Evolutionary conservation across 2,329 filamentous ascomycete genomes (phyloP), one percentile per base, ranked within the genome.

Genomic region (Curvularia hawaiiensis): DNA sequence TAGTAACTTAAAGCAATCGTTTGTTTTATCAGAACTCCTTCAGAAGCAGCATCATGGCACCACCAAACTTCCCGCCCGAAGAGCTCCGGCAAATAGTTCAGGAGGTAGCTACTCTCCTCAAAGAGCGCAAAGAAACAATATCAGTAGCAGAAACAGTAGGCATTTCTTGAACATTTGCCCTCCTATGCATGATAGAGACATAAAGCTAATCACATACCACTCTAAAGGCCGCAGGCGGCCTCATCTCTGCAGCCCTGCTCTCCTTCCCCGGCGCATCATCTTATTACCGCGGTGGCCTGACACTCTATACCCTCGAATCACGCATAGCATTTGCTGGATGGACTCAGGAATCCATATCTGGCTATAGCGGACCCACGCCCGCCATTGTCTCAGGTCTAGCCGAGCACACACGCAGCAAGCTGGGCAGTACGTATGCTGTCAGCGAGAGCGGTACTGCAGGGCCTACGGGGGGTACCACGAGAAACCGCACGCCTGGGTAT

Each of bases 381-480:
- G 79, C 81, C 1, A 79, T 88, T 50, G 86, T 88, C 2, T 74
- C 77, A 1, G 82, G 80, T 0, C 68, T 89, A 8, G 86, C 86
- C 0, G 78, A 79, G 40, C 81, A 86, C 64, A 82, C 85, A 28
- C 74, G 85, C n/a, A 74, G 67, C n/a, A 83, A 80, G 44, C 71
- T 88, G 26, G 77, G 78, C 7, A 81, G 80, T 56, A 87, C 84
- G 18, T 88, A 87, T 67, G 81, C 82, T 9, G 67, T 88, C 8
- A 79, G 78, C 53, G 85, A 88, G 77, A 85, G 82, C 51, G 86
- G 86, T 1, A 88, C 85, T 2, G 86, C 86, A n/a, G 86, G 86
- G 0, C 86, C 86, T 9, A 86, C 83, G 0, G 84, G 71, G 0
- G 86, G 85, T 0, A 74, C 73, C 28, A 83, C 82, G 44, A 77